phyloP scores from a whole-genome alignment of 306 rosid genomes.

The Senna siamea region DNA sequence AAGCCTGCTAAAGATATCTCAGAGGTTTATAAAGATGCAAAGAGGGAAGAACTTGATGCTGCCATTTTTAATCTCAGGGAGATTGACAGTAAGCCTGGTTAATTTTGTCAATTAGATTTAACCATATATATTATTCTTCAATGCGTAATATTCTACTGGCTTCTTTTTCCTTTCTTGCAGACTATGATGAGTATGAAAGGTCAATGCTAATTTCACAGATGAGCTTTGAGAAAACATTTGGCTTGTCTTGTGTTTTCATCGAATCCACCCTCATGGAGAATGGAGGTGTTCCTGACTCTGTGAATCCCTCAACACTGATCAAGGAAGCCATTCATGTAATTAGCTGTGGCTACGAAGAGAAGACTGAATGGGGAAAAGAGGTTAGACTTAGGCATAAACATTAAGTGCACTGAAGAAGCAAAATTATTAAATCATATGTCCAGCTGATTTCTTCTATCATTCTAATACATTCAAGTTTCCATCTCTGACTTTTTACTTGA shows the following conservation, averaged over 20 bases:
- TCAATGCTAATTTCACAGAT: constrained; percentile 95
- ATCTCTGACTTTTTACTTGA: constrained; percentile 19
- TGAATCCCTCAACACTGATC: constrained; percentile 77
- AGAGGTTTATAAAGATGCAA: constrained; percentile 80
- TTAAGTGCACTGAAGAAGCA: constrained; percentile 25
- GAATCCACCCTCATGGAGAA: constrained; percentile 96
- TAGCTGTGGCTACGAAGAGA: constrained; percentile 94
- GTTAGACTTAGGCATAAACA: constrained; percentile 44
- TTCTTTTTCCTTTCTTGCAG: constrained; percentile 53
- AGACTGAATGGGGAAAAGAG: constrained; percentile 99
- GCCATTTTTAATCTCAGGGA: constrained; percentile 94
- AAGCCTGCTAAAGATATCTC: constrained; percentile 72
- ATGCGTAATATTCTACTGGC: constrained; percentile 23
- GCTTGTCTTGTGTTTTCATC: constrained; percentile 87
- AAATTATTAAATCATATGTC: not conserved
- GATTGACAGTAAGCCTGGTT: constrained; percentile 72
- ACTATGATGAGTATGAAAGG: constrained; percentile 91
- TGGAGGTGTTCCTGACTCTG: constrained; percentile 91
- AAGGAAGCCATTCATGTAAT: constrained; percentile 98
- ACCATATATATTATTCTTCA: constrained; percentile 31
- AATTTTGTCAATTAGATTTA: constrained; percentile 17
- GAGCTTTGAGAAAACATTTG: constrained; percentile 98
- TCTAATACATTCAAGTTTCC: not conserved
- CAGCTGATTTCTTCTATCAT: not conserved
- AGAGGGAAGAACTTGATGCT: constrained; percentile 92